Evolutionary conservation across 2,329 filamentous ascomycete species (phyloP).

Genomic region (Sclerotinia glacialis): DNA sequence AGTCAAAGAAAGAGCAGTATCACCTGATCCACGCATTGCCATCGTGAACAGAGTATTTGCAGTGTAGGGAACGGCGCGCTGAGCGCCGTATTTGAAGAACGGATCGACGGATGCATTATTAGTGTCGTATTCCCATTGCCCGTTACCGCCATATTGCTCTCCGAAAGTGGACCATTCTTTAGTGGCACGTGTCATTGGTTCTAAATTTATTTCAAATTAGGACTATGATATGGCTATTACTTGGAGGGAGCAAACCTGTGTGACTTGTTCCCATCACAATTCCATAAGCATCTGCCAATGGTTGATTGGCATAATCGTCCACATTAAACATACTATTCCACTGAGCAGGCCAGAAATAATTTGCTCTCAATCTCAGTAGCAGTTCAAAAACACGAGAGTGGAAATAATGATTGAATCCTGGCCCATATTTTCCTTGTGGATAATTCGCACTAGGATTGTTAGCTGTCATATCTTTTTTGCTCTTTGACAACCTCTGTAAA

Average conservation of each 20-base stretch:
- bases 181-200: slow-evolving; percentile 64
- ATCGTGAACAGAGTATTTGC: slow-evolving; percentile 63
- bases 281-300: slow-evolving; percentile 69
- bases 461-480: neutral
- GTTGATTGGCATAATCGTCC: slow-evolving; percentile 66
- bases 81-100: slow-evolving; percentile 66
- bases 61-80: slow-evolving; percentile 63
- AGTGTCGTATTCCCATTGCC: slow-evolving; percentile 66
- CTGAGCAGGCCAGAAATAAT: slow-evolving; percentile 72
- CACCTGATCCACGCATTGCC: slow-evolving; percentile 68
- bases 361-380: slow-evolving; percentile 65
- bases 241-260: slow-evolving; percentile 40
- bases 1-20: slow-evolving; percentile 57
- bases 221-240: neutral
- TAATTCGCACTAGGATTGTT: slow-evolving; percentile 45
- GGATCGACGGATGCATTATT: slow-evolving; percentile 67
- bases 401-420: slow-evolving; percentile 58
- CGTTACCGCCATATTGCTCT: slow-evolving; percentile 43
- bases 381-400: slow-evolving; percentile 70
- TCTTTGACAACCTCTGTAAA: too few relatives aligned
- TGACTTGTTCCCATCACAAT: slow-evolving; percentile 72
- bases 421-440: slow-evolving; percentile 39
- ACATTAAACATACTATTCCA: slow-evolving; percentile 72
- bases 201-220: slow-evolving; percentile 41
- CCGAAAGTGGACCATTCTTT: slow-evolving; percentile 52